These are phyloP conservation scores for Fusarium coicis DNA, from an alignment of 2,329 filamentous ascomycete genomes.

Conservation along the genomic window DNA sequence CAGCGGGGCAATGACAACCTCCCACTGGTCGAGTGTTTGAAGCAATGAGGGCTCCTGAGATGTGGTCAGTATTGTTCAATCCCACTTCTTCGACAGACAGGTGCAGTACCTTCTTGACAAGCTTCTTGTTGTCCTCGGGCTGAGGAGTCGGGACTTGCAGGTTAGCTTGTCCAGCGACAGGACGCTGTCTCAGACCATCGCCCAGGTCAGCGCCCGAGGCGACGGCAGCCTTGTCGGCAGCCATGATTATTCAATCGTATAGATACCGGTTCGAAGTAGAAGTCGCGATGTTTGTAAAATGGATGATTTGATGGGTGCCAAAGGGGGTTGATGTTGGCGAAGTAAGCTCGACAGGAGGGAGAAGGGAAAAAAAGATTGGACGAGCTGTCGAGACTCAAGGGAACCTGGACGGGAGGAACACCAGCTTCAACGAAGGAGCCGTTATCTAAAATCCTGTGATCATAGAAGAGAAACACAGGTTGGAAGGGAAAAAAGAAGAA, in stretches of 20 bases:
- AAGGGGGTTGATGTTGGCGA: slow-evolving; percentile 35
- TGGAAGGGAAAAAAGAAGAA: slow-evolving; percentile 21
- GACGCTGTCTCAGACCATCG: slow-evolving; percentile 67
- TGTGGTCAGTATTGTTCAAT: slow-evolving; percentile 32
- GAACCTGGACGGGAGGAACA: slow-evolving; percentile 36
- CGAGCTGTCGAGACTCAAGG: slow-evolving; percentile 51
- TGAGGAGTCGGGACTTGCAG: slow-evolving; percentile 53
- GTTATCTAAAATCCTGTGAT: slow-evolving; percentile 41
- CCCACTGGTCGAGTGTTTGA: slow-evolving; percentile 71
- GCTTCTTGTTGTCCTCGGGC: slow-evolving; percentile 69
- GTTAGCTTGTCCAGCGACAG: slow-evolving; percentile 53
- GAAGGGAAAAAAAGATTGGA: slow-evolving; percentile 47
- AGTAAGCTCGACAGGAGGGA: slow-evolving; percentile 28
- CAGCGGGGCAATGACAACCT: slow-evolving; percentile 70
- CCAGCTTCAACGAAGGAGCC: slow-evolving; percentile 36
- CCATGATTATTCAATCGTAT: slow-evolving; percentile 56
- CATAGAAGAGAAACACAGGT: slow-evolving; percentile 28
- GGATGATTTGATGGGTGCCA: slow-evolving; percentile 23
- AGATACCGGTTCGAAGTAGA: not conserved
- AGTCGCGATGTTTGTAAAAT: slow-evolving; percentile 12
- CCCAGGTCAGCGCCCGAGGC: slow-evolving; percentile 70
- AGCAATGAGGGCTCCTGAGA: slow-evolving; percentile 66
- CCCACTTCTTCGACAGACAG: not conserved
- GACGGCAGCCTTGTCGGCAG: slow-evolving; percentile 64
- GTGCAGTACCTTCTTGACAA: slow-evolving; percentile 63